These are phyloP conservation scores for Candida anglica DNA, from an alignment of 805 yeast genomes.

Conservation along the genomic window DNA sequence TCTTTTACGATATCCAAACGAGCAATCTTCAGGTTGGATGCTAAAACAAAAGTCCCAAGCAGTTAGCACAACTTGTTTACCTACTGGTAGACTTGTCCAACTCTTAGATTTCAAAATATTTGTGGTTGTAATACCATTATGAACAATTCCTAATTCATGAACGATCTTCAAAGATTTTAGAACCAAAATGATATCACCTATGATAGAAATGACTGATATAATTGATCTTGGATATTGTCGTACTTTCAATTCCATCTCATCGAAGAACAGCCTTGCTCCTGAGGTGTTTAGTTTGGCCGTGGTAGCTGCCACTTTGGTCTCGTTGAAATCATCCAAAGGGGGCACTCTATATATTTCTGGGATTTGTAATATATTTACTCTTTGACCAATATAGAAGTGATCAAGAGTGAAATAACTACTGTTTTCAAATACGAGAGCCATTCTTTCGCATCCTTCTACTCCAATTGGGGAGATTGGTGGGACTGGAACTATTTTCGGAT, in stretches of 20 bases:
- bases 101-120: conserved; percentile 32
- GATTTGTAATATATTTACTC: neutral
- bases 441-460: no score
- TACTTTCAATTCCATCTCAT: conserved; percentile 12
- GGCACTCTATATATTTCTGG: conserved; percentile 1
- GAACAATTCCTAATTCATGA: conserved; percentile 42
- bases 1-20: conserved; percentile 38
- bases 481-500: no score
- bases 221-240: conserved; percentile 15
- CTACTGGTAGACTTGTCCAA: conserved; percentile 5
- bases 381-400: conserved; percentile 4
- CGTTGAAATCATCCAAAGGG: conserved; percentile 1
- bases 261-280: conserved; percentile 5
- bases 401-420: conserved; percentile 12
- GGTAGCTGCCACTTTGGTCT: no score
- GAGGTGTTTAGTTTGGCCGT: no score
- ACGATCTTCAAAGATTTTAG: conserved; percentile 18
- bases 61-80: conserved; percentile 28
- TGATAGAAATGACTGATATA: conserved; percentile 13
- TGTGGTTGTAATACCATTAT: conserved; percentile 43
- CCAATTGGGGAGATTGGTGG: no score
- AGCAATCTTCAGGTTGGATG: conserved; percentile 36
- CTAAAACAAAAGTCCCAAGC: conserved; percentile 50
- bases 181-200: conserved; percentile 19
- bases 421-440: conserved; percentile 19